These are phyloP conservation scores for Trypanosoma melophagium DNA, from an alignment of 208 protist genomes.

Conservation along the genomic window DNA sequence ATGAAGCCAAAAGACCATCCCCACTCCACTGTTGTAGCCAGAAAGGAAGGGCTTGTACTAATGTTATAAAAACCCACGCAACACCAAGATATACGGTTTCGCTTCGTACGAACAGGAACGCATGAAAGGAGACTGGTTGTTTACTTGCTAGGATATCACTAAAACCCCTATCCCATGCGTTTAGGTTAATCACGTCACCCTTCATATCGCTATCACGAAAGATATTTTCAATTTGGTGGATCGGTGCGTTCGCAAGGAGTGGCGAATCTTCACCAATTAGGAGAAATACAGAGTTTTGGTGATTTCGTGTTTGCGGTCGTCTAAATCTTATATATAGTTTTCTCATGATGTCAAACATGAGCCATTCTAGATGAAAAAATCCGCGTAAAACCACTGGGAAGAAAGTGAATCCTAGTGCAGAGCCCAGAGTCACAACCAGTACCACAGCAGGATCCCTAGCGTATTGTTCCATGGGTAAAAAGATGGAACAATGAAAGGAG, in stretches of 20 bases:
- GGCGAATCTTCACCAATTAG: slow-evolving; percentile 10
- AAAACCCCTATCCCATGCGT: slow-evolving; percentile 52
- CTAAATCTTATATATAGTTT: slow-evolving; percentile 3
- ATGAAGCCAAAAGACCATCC: slow-evolving; percentile 38
- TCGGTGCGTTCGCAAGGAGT: slow-evolving; percentile 3
- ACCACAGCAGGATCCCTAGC: slow-evolving; percentile 44
- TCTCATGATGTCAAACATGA: slow-evolving; percentile 9
- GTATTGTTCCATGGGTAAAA: slow-evolving; percentile 63
- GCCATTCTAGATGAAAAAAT: slow-evolving; percentile 54
- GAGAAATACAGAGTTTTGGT: slow-evolving; percentile 13
- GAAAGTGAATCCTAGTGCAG: slow-evolving; percentile 69
- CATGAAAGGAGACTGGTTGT: slow-evolving; percentile 58
- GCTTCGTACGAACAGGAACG: slow-evolving; percentile 64
- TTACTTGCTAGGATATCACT: slow-evolving; percentile 45
- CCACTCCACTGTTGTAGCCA: slow-evolving; percentile 70
- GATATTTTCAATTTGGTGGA: slow-evolving; percentile 9
- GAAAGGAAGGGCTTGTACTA: slow-evolving; percentile 57
- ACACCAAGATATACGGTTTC: slow-evolving; percentile 54
- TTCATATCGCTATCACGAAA: slow-evolving; percentile 18
- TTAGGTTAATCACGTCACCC: not conserved
- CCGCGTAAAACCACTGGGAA: slow-evolving; percentile 63
- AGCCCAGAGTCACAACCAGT: slow-evolving; percentile 43
- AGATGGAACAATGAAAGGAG: slow-evolving; percentile 75
- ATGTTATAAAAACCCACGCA: slow-evolving; percentile 56
- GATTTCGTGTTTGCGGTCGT: not conserved